Evolutionary conservation across 305 asterid species (phyloP).

Genomic region (Solanum hybrid): DNA sequence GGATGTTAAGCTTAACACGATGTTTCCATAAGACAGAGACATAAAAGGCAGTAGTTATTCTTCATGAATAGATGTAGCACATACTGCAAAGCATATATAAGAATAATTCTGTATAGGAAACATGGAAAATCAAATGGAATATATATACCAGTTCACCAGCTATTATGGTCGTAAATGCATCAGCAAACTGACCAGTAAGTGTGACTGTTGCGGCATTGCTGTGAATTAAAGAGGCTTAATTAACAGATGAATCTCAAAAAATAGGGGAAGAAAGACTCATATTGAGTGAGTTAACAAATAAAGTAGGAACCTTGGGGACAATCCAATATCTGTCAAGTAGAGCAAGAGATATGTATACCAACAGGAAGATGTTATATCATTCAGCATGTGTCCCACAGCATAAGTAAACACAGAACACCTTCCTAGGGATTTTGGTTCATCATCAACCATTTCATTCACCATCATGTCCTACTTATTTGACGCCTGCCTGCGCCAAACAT

Average conservation of each 20-base stretch:
- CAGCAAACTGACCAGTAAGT: constrained; percentile 87
- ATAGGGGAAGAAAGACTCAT: no score
- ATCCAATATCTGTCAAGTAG: constrained; percentile 73
- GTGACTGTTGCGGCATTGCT: constrained; percentile 75
- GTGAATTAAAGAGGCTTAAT: constrained; percentile 11
- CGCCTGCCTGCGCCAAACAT: constrained; percentile 12
- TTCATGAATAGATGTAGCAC: background rate
- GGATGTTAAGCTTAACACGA: background rate
- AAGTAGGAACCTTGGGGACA: constrained; percentile 57
- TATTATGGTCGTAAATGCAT: constrained; percentile 66
- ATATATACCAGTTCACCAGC: constrained; percentile 63
- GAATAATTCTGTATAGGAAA: background rate
- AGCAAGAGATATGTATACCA: constrained; percentile 92
- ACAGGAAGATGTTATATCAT: constrained; percentile 86
- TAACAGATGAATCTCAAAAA: background rate
- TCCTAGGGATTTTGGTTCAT: constrained; percentile 34
- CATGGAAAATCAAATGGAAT: background rate
- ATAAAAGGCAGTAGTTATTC: background rate
- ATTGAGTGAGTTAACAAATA: background rate
- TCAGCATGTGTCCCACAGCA: constrained; percentile 86
- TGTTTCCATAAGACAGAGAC: background rate
- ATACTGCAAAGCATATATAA: background rate
- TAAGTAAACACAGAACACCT: constrained; percentile 53
- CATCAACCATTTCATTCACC: constrained; percentile 28
- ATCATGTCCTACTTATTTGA: constrained; percentile 11